phyloP scores from a whole-genome alignment of 2,329 filamentous ascomycete genomes.

The Shiraia bambusicola region DNA sequence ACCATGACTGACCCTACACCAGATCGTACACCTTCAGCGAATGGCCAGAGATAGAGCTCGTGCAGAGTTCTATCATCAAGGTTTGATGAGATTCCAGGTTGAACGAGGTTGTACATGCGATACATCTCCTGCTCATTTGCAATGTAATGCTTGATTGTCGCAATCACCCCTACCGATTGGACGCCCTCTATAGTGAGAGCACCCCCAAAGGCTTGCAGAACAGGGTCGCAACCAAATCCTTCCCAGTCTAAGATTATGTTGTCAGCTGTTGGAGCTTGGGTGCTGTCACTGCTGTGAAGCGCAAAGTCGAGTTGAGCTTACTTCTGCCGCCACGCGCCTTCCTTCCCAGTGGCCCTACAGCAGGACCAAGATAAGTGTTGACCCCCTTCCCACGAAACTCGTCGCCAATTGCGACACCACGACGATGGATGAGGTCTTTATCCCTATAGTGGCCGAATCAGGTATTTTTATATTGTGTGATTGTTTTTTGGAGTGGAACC shows the following conservation, averaged over 20 bases:
- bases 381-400: conserved; percentile 74
- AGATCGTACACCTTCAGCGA: conserved; percentile 73
- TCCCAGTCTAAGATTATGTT: conserved; percentile 59
- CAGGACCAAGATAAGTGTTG: conserved; percentile 70
- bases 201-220: conserved; percentile 71
- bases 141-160: conserved; percentile 68
- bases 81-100: conserved; percentile 54
- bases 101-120: conserved; percentile 46
- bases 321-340: conserved; percentile 63
- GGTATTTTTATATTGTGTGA: too few relatives aligned
- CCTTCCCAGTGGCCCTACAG: conserved; percentile 69
- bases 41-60: conserved; percentile 84
- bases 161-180: conserved; percentile 72
- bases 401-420: conserved; percentile 67
- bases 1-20: conserved; percentile 84
- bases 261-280: too few relatives aligned
- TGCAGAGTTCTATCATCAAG: conserved; percentile 75
- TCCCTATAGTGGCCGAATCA: conserved; percentile 42
- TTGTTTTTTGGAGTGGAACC: too few relatives aligned
- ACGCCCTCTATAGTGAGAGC: conserved; percentile 76
- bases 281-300: too few relatives aligned
- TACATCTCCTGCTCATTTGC: conserved; percentile 70
- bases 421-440: conserved; percentile 68
- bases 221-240: conserved; percentile 69
- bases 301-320: conserved; percentile 4